Percentiles rank a stretch among this genome's conserved stretches.
phyloP scores from a whole-genome alignment of 768 basidiomycete genomes.

The Termitomyces sp. region DNA sequence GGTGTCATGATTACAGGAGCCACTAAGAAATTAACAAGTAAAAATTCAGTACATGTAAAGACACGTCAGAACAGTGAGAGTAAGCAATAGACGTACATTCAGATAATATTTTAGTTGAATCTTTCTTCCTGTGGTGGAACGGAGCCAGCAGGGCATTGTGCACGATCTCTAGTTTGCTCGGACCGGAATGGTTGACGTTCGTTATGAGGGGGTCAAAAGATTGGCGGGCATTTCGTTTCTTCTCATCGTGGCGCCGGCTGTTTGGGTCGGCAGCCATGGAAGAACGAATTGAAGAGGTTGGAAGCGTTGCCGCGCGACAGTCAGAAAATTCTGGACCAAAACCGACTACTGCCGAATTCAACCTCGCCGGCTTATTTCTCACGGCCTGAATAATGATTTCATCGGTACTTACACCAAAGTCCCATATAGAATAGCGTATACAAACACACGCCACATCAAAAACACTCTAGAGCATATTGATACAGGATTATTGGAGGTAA shows the following conservation, averaged over 20 bases:
- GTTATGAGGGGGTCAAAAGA: conserved; percentile 34
- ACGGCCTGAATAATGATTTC: conserved; percentile 11
- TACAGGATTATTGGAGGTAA: conserved; percentile 13
- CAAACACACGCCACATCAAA: neutral
- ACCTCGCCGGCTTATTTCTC: conserved; percentile 14
- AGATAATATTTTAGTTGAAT: conserved; percentile 69
- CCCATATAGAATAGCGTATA: neutral
- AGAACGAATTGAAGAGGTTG: conserved; percentile 4
- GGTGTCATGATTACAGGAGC: conserved; percentile 91
- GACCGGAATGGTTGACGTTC: conserved; percentile 28
- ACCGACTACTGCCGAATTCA: conserved; percentile 19
- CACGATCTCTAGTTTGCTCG: conserved; percentile 55
- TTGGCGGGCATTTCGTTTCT: conserved; percentile 36
- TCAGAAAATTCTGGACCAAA: conserved; percentile 9
- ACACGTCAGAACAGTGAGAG: conserved; percentile 1
- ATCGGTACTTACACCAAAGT: neutral
- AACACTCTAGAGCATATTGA: conserved; percentile 4
- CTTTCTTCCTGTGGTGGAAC: conserved; percentile 62
- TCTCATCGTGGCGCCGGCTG: conserved; percentile 26
- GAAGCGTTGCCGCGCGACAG: neutral
- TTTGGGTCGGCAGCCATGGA: conserved; percentile 36
- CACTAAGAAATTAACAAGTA: conserved; percentile 42
- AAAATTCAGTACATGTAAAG: neutral
- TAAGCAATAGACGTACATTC: conserved; percentile 52
- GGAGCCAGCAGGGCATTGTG: conserved; percentile 71